These are phyloP conservation scores for Aspergillus mulundensis DNA, from an alignment of 495 filamentous ascomycete genomes.

Conservation along the genomic window DNA sequence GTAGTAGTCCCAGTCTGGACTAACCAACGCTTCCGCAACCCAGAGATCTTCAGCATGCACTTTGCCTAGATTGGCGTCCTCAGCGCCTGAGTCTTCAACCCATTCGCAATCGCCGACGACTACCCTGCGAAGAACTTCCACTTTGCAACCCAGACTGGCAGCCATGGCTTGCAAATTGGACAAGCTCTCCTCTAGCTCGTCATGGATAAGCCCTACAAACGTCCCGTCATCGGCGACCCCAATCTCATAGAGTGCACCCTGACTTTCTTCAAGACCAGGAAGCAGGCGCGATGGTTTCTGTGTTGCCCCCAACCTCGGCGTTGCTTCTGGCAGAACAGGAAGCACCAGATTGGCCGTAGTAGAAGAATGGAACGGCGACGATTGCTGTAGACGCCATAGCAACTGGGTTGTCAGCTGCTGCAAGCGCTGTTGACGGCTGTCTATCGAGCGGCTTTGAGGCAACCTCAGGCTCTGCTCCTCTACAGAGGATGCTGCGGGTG, in stretches of 20 bases:
- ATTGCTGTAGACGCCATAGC: conserved; percentile 92
- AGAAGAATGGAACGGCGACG: conserved; percentile 80
- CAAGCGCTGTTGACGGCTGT: conserved; percentile 72
- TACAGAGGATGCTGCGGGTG: conserved; percentile 16
- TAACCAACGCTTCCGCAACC: conserved; percentile 83
- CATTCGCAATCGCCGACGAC: conserved; percentile 84
- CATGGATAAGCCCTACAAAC: conserved; percentile 81
- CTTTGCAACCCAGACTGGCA: conserved; percentile 79
- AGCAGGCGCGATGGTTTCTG: conserved; percentile 60
- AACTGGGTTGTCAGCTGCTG: conserved; percentile 92
- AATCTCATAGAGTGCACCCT: conserved; percentile 93
- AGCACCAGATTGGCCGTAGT: conserved; percentile 67
- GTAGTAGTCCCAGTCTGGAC: conserved; percentile 53
- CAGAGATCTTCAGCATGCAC: conserved; percentile 59
- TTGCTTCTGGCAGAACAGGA: conserved; percentile 65
- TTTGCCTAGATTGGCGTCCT: conserved; percentile 22
- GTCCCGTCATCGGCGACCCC: conserved; percentile 93
- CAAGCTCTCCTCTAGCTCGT: conserved; percentile 89
- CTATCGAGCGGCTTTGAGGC: conserved; percentile 28
- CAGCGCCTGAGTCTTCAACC: conserved; percentile 41
- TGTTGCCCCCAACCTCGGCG: conserved; percentile 48
- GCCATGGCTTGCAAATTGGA: conserved; percentile 84
- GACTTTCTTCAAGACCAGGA: conserved; percentile 85
- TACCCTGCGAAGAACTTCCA: conserved; percentile 81
- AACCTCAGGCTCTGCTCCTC: conserved; percentile 24